phyloP scores from a whole-genome alignment of 805 yeast species.

The Pichia nanzhaoensis region DNA sequence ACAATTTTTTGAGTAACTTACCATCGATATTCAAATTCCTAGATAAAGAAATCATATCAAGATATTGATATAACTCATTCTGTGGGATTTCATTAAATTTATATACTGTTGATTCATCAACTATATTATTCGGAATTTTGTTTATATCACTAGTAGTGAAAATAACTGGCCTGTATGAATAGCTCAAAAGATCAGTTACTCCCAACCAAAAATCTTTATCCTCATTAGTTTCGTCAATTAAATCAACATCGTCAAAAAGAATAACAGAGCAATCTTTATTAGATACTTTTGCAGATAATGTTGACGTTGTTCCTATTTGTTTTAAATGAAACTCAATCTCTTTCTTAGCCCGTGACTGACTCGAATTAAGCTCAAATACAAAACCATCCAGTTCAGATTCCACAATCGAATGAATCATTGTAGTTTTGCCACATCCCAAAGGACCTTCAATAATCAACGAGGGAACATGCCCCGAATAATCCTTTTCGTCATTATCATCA shows the following conservation, averaged over 20 bases:
- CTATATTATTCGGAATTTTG: constrained; percentile 25
- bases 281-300: constrained; percentile 44
- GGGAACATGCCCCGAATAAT: constrained; percentile 40
- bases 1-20: constrained; percentile 14
- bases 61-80: constrained; percentile 15
- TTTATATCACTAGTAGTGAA: constrained; percentile 26
- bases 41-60: constrained; percentile 23
- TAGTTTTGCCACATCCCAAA: constrained; percentile 71
- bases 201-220: constrained; percentile 81
- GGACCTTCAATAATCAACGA: constrained; percentile 64
- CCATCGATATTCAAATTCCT: constrained; percentile 24
- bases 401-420: constrained; percentile 62
- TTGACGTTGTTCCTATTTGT: constrained; percentile 79
- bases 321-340: constrained; percentile 58
- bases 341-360: constrained; percentile 65
- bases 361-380: constrained; percentile 74
- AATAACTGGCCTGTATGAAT: constrained; percentile 30
- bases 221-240: constrained; percentile 55
- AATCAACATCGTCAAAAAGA: constrained; percentile 79
- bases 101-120: constrained; percentile 26
- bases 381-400: constrained; percentile 52
- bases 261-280: constrained; percentile 49
- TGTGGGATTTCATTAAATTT: constrained; percentile 13
- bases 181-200: constrained; percentile 49
- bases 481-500: constrained; percentile 26